These are phyloP conservation scores for Collybiopsis luxurians DNA, from an alignment of 768 basidiomycete genomes.

Conservation along the genomic window DNA sequence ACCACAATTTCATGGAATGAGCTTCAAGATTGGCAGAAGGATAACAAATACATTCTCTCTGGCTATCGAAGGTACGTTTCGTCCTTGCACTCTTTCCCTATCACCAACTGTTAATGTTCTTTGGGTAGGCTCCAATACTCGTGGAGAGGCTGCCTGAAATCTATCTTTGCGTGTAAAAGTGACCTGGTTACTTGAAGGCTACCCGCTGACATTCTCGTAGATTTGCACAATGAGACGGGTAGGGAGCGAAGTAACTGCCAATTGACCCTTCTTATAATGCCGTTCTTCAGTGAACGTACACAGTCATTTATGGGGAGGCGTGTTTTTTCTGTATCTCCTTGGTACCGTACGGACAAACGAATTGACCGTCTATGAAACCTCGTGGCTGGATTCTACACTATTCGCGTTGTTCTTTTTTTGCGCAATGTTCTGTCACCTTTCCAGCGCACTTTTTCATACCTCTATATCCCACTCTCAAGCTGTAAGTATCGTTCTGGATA, in stretches of 20 bases:
- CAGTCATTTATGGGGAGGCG: slow-evolving; percentile 70
- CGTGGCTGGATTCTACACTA: slow-evolving; percentile 58
- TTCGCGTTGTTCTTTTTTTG: slow-evolving; percentile 65
- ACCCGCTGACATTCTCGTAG: no score
- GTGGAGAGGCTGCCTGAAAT: slow-evolving; percentile 60
- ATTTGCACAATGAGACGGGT: slow-evolving; percentile 72
- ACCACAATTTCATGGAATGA: slow-evolving; percentile 21
- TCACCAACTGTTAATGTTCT: no score
- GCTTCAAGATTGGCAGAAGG: slow-evolving; percentile 53
- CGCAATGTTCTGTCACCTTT: slow-evolving; percentile 70
- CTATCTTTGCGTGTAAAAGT: slow-evolving; percentile 64
- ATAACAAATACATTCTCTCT: slow-evolving; percentile 68
- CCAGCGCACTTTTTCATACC: slow-evolving; percentile 74
- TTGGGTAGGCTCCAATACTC: slow-evolving; percentile 60
- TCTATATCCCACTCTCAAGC: slow-evolving; percentile 67
- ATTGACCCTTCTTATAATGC: background rate
- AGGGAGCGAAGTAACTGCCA: background rate
- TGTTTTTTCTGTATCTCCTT: slow-evolving; percentile 57
- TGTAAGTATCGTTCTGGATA: slow-evolving; percentile 33
- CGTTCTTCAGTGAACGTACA: slow-evolving; percentile 72
- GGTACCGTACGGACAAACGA: slow-evolving; percentile 48
- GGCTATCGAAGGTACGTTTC: slow-evolving; percentile 71
- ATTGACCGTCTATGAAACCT: slow-evolving; percentile 49
- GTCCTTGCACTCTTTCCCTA: no score
- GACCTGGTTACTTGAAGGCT: no score